A percentile compares a stretch with the other conserved stretches of the same genome.
Evolutionary conservation across 352 stramenopile genomes (phyloP).

Genomic region (Phytophthora nicotianae): DNA sequence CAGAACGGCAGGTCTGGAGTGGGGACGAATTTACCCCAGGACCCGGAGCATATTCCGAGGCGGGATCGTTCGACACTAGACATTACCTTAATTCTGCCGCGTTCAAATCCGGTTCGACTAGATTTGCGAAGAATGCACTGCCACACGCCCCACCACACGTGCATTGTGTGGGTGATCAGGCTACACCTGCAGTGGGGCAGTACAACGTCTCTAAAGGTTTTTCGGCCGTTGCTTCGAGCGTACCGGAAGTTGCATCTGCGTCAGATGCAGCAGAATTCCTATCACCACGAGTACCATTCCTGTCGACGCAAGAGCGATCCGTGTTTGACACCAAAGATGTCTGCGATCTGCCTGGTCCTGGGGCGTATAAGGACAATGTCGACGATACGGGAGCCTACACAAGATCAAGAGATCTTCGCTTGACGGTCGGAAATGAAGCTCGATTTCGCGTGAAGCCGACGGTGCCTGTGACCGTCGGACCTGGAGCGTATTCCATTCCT

Average conservation of each 20-base stretch:
- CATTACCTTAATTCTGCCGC: constrained; percentile 49
- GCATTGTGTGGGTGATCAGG: constrained; percentile 52
- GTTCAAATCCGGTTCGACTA: constrained; percentile 63
- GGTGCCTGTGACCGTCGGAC: constrained; percentile 50
- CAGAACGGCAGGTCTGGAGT: constrained; percentile 75
- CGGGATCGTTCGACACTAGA: constrained; percentile 40
- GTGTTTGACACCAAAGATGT: constrained; percentile 50
- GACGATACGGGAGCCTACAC: constrained; percentile 28
- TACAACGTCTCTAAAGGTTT: constrained; percentile 48
- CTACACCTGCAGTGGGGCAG: constrained; percentile 52
- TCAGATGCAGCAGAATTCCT: constrained; percentile 14
- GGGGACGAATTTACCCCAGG: constrained; percentile 57
- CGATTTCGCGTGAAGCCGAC: constrained; percentile 60
- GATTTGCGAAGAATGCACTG: constrained; percentile 50
- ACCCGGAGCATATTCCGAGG: constrained; percentile 60
- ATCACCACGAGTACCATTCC: constrained; percentile 40
- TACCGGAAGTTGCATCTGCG: constrained; percentile 3
- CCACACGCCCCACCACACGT: constrained; percentile 57
- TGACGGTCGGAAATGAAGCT: constrained; percentile 55
- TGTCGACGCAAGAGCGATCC: constrained; percentile 47
- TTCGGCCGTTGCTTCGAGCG: constrained; percentile 14
- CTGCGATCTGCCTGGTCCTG: constrained; percentile 55
- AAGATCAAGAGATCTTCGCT: constrained; percentile 40
- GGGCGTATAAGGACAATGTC: constrained; percentile 41
- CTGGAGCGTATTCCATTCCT: constrained; percentile 58